Evolutionary conservation across 2,329 filamentous ascomycete species (phyloP), one percentile per base, ranked within the genome.

Genomic region (Exophiala dermatitidis): DNA sequence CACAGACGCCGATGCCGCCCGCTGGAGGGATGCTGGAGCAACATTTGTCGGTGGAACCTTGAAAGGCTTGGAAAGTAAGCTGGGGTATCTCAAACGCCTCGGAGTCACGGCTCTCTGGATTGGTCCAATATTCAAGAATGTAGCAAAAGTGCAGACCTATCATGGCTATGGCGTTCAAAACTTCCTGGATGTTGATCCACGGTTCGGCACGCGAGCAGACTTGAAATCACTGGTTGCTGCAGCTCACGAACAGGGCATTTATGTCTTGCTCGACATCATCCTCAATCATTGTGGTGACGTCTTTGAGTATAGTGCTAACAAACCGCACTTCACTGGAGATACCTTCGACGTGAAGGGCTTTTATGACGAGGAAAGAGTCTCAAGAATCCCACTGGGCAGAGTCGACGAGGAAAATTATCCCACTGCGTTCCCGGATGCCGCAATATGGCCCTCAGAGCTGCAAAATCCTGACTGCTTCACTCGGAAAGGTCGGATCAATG

Each of bases 401-500:
- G 44, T 53, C 50, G 50, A 53, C 33, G 44, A 40, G 19, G 9
- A 42, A 7, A 38, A 29, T 3, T 40, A 49, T 28, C 36, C 46
- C 2, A 40, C 19, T 40, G 46, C 46, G 4, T 50, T 54, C 32
- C 46, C 52, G 9, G 34, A 54, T 36, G 52, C 52, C 9, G 52
- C 52, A 7, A 26, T 54, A 4, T 54, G 52, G 52, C 52, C 52
- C 4, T 12, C 36, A 1, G 52, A 54, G 38, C 30, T 56, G 34
- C 54, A 56, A 32, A 33, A 31, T 9, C 32, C 50, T 8, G 42
- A 46, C 3, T 49, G 33, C 40, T 56, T 49, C 36, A 56, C 54
- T 9, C 37, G 54, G 10, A 53, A 56, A 45, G 50, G 54, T 28
- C 49, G 48, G 28, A 53, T 56, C 46, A 53, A 53, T n/a, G 40